Evolutionary conservation across 345 rosid genomes (phyloP).

Genomic region (Cochlearia excelsa): DNA sequence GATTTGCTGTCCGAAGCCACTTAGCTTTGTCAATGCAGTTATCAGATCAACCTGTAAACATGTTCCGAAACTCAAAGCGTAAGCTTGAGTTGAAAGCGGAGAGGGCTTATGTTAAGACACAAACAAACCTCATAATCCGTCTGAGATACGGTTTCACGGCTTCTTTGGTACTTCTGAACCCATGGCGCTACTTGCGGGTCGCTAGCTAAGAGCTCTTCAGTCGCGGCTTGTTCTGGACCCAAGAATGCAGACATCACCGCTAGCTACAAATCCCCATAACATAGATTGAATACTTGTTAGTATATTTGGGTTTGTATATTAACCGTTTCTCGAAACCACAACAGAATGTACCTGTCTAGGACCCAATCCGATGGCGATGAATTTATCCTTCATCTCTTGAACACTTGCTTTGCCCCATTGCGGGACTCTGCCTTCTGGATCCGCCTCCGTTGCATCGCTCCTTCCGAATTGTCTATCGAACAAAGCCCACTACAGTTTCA

Average conservation of each 20-base stretch:
- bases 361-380: slow-evolving; percentile 70
- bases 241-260: slow-evolving; percentile 95
- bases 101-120: neutral
- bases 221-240: slow-evolving; percentile 87
- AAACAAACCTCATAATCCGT: slow-evolving; percentile 82
- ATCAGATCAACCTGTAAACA: slow-evolving; percentile 80
- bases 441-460: slow-evolving; percentile 61
- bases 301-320: neutral
- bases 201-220: slow-evolving; percentile 58
- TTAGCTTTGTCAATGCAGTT: slow-evolving; percentile 74
- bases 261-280: slow-evolving; percentile 39
- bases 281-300: neutral
- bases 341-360: slow-evolving; percentile 75
- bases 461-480: slow-evolving; percentile 86
- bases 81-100: neutral
- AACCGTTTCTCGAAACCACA: neutral
- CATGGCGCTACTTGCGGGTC: slow-evolving; percentile 77
- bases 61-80: neutral
- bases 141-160: slow-evolving; percentile 90
- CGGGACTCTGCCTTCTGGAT: slow-evolving; percentile 85
- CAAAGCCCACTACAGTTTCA: slow-evolving; percentile 66
- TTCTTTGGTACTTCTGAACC: slow-evolving; percentile 84
- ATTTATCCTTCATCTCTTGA: slow-evolving; percentile 91
- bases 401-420: slow-evolving; percentile 74
- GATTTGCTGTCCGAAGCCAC: slow-evolving; percentile 78